phyloP scores from a whole-genome alignment of 495 filamentous ascomycete species.

The Penicillium bovifimosum region DNA sequence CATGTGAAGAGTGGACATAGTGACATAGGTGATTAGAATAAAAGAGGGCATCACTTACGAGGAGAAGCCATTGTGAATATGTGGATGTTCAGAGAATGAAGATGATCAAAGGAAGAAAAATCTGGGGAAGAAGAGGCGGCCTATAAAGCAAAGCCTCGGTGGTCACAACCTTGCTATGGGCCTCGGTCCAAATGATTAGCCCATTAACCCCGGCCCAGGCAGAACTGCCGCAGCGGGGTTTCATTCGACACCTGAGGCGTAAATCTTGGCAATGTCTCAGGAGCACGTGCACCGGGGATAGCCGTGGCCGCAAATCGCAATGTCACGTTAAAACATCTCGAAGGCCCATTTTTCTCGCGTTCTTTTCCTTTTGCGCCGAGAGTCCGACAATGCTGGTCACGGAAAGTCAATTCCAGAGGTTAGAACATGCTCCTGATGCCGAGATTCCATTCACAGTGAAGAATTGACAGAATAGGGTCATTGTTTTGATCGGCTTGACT shows the following conservation, averaged over 20 bases:
- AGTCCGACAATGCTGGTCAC: no score
- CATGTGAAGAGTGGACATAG: slow-evolving; percentile 13
- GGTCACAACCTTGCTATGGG: slow-evolving; percentile 9
- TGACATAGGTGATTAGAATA: not conserved
- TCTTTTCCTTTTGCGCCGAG: no score
- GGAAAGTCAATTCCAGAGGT: no score
- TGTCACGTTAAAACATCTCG: no score
- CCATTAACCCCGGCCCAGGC: not conserved
- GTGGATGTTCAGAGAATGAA: slow-evolving; percentile 11
- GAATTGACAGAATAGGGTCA: no score
- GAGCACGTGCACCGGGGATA: not conserved
- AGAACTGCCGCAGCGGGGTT: slow-evolving; percentile 1
- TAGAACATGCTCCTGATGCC: no score
- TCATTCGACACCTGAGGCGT: not conserved
- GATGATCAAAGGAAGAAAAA: slow-evolving; percentile 10
- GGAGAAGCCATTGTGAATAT: slow-evolving; percentile 67
- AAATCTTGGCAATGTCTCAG: not conserved
- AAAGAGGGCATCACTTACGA: slow-evolving; percentile 49
- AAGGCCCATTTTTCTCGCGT: no score
- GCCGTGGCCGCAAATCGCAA: no score
- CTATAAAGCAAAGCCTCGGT: slow-evolving; percentile 17
- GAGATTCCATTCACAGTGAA: no score
- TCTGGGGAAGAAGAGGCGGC: slow-evolving; percentile 14
- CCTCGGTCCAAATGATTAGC: slow-evolving; percentile 15
- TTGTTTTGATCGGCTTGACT: no score